phyloP scores from a whole-genome alignment of 1,139 yeast species.

The Kodamaea ohmeri region DNA sequence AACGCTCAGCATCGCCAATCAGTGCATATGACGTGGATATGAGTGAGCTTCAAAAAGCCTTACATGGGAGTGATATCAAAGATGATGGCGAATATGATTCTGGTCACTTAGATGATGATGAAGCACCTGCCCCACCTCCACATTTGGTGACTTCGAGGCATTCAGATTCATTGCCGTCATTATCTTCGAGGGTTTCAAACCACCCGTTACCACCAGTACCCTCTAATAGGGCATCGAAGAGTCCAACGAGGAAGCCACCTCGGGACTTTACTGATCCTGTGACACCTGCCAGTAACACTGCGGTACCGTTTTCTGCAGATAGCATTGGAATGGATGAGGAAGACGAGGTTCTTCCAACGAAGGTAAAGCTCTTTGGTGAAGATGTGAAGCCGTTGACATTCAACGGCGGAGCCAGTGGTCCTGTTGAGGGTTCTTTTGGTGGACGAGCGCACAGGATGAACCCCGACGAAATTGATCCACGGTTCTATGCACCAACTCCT shows the following conservation, averaged over 20 bases:
- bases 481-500: constrained; percentile 48
- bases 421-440: constrained; percentile 4
- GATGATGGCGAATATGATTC: background rate
- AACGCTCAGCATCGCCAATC: constrained; percentile 19
- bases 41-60: constrained; percentile 23
- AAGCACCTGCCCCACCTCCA: constrained; percentile 17
- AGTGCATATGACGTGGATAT: constrained; percentile 20
- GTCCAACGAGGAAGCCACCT: constrained; percentile 25
- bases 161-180: no score
- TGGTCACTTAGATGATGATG: no score
- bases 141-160: constrained; percentile 7
- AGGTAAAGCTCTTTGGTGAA: constrained; percentile 36
- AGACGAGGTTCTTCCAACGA: constrained; percentile 29
- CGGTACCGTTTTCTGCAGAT: constrained; percentile 47
- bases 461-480: constrained; percentile 43
- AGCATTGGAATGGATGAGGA: constrained; percentile 37
- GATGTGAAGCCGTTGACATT: constrained; percentile 32
- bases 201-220: constrained; percentile 4
- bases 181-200: background rate
- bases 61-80: background rate
- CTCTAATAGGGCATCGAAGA: constrained; percentile 11
- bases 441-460: constrained; percentile 20
- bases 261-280: constrained; percentile 16
- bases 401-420: constrained; percentile 9
- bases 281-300: constrained; percentile 1